Evolutionary conservation across 106 monocot genomes (phyloP).

Genomic region (Acorus gramineus): DNA sequence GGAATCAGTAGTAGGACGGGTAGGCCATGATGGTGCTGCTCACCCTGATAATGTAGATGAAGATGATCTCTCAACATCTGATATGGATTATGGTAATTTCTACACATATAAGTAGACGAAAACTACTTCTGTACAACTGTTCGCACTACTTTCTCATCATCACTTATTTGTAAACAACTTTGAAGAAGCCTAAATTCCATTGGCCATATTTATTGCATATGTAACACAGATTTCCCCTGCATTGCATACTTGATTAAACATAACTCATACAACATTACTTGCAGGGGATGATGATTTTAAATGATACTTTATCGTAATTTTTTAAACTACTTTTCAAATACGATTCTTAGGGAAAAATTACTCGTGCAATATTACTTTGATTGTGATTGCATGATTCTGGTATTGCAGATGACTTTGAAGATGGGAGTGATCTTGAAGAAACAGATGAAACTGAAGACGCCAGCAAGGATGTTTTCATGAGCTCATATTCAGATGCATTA

Average conservation of each 20-base stretch:
- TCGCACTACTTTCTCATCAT: too few species aligned
- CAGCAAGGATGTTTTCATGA: constrained; percentile 52
- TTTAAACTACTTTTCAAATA: too few species aligned
- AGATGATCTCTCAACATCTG: constrained; percentile 38
- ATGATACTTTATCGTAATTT: too few species aligned
- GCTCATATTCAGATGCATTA: constrained; percentile 67
- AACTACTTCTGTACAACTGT: too few species aligned
- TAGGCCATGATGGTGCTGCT: constrained; percentile 7
- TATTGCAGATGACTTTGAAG: constrained; percentile 54
- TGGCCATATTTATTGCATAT: too few species aligned
- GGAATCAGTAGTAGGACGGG: constrained; percentile 41
- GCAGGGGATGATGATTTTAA: too few species aligned
- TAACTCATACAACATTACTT: too few species aligned
- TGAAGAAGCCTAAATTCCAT: too few species aligned
- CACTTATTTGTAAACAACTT: too few species aligned
- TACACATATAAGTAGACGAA: background rate
- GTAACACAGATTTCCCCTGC: too few species aligned
- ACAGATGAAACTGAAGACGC: constrained; percentile 18
- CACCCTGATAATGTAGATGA: constrained; percentile 33
- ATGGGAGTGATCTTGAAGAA: constrained; percentile 20
- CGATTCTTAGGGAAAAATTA: too few species aligned
- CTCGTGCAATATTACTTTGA: background rate
- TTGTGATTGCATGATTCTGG: background rate
- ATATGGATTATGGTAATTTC: constrained; percentile 68
- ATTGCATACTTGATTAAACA: too few species aligned